These are phyloP conservation scores for Exophiala sp. DNA, from an alignment of 2,329 filamentous ascomycete genomes.

Conservation along the genomic window DNA sequence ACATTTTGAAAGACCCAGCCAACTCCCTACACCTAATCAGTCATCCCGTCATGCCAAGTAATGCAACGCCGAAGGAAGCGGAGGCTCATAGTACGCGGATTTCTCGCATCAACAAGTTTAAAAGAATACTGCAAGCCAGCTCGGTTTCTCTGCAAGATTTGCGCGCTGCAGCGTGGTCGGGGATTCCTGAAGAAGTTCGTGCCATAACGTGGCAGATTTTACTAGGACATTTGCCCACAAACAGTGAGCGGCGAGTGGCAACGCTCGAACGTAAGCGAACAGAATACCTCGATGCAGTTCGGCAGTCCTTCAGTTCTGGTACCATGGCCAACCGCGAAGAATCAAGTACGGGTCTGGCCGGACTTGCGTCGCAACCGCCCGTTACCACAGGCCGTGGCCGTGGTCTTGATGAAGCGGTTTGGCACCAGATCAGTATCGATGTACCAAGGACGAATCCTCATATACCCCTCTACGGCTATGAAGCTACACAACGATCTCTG, in stretches of 20 bases:
- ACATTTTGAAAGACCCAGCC: conserved; percentile 81
- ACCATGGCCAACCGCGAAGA: conserved; percentile 29
- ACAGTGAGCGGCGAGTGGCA: conserved; percentile 83
- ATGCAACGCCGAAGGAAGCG: conserved; percentile 75
- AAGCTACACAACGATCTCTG: conserved; percentile 88
- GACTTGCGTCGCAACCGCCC: conserved; percentile 40
- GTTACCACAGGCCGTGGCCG: conserved; percentile 56
- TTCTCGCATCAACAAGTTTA: conserved; percentile 97
- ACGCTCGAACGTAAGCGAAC: conserved; percentile 92
- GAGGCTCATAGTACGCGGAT: conserved; percentile 85
- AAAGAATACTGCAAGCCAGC: conserved; percentile 87
- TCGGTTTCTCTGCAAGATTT: conserved; percentile 83
- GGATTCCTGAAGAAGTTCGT: conserved; percentile 88
- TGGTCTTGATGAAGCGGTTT: conserved; percentile 92
- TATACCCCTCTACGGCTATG: conserved; percentile 89
- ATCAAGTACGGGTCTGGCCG: conserved; percentile 33
- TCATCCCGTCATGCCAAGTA: conserved; percentile 70
- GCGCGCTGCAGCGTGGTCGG: conserved; percentile 85
- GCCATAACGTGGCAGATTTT: conserved; percentile 99
- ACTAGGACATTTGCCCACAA: conserved; percentile 93
- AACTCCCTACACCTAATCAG: conserved; percentile 94
- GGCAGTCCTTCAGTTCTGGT: conserved; percentile 60
- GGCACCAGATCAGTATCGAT: conserved; percentile 99
- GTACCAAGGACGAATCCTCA: conserved; percentile 95
- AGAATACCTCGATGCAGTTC: conserved; percentile 91